A percentile compares a stretch with the other conserved stretches of the same genome.
phyloP scores from a whole-genome alignment of 2,329 filamentous ascomycete genomes.

The Cercospora sesami region DNA sequence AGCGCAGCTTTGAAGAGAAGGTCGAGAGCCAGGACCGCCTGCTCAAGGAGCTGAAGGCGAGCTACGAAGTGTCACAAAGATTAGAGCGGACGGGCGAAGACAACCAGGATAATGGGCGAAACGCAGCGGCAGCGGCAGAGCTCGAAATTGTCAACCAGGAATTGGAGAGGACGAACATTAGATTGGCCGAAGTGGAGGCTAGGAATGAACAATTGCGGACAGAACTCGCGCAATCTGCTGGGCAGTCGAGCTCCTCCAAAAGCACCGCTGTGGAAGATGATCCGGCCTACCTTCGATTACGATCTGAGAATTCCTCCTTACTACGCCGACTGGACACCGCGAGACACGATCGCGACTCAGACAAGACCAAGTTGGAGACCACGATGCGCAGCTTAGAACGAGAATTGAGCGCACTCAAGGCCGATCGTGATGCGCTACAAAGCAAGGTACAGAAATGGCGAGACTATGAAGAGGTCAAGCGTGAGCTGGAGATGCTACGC shows the following conservation, averaged over 20 bases:
- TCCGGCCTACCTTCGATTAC: slow-evolving; percentile 79
- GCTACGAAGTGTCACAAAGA: slow-evolving; percentile 92
- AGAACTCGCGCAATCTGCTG: slow-evolving; percentile 86
- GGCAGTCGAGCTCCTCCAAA: slow-evolving; percentile 64
- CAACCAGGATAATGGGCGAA: slow-evolving; percentile 54
- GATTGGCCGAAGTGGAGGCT: slow-evolving; percentile 86
- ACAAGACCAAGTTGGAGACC: slow-evolving; percentile 73
- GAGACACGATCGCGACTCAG: slow-evolving; percentile 78
- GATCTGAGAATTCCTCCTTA: slow-evolving; percentile 90
- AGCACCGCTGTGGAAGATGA: slow-evolving; percentile 76
- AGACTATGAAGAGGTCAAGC: slow-evolving; percentile 95
- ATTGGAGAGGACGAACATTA: slow-evolving; percentile 80
- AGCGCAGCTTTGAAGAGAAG: slow-evolving; percentile 88
- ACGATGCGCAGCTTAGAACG: slow-evolving; percentile 78
- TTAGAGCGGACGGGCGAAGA: slow-evolving; percentile 71
- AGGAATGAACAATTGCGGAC: slow-evolving; percentile 90
- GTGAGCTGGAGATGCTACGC: slow-evolving; percentile 92
- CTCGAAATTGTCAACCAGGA: slow-evolving; percentile 91
- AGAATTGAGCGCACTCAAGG: slow-evolving; percentile 69
- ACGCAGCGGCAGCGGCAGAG: slow-evolving; percentile 79
- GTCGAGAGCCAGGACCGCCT: slow-evolving; percentile 90
- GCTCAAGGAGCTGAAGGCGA: slow-evolving; percentile 92
- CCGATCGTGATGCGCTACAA: slow-evolving; percentile 78
- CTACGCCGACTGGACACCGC: slow-evolving; percentile 83
- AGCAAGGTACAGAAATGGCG: slow-evolving; percentile 82